These are phyloP conservation scores for Cyberlindnera sargentensis DNA, from an alignment of 805 yeast genomes.

Conservation along the genomic window DNA sequence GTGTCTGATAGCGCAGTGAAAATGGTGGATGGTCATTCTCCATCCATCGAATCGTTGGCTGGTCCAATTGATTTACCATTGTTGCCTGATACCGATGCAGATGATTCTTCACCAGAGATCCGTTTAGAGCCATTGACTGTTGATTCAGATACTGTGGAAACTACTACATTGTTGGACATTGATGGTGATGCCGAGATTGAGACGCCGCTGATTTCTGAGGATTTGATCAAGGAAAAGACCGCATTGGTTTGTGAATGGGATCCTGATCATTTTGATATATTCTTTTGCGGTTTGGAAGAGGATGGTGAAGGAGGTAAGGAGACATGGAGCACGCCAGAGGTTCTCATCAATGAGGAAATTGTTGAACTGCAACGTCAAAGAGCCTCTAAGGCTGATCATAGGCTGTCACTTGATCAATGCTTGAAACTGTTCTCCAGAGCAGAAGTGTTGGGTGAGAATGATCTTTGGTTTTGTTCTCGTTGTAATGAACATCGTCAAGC, in stretches of 20 bases:
- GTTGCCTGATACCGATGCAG: no score
- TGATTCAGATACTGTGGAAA: not conserved
- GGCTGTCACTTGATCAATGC: slow-evolving; percentile 66
- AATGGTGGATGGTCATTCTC: not conserved
- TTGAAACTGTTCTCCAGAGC: slow-evolving; percentile 66
- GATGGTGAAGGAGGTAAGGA: slow-evolving; percentile 41
- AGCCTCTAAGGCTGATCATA: slow-evolving; percentile 27
- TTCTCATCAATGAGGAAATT: slow-evolving; percentile 46
- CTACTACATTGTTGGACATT: not conserved
- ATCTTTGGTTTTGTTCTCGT: slow-evolving; percentile 88
- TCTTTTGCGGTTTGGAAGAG: slow-evolving; percentile 43
- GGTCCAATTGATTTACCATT: not conserved
- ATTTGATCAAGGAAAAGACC: slow-evolving; percentile 26
- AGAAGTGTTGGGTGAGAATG: slow-evolving; percentile 82
- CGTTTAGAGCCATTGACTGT: not conserved
- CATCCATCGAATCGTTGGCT: not conserved
- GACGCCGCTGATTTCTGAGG: not conserved
- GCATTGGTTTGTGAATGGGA: slow-evolving; percentile 68
- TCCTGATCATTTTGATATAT: slow-evolving; percentile 36
- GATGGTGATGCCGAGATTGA: slow-evolving; percentile 4
- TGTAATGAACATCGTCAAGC: slow-evolving; percentile 91
- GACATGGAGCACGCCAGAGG: slow-evolving; percentile 49
- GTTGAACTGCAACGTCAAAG: slow-evolving; percentile 34
- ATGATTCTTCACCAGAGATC: not conserved
- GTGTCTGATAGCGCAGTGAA: not conserved